These are phyloP conservation scores for Phyllosticta paracitricarpa DNA, from an alignment of 2,329 filamentous ascomycete species.

Conservation along the genomic window DNA sequence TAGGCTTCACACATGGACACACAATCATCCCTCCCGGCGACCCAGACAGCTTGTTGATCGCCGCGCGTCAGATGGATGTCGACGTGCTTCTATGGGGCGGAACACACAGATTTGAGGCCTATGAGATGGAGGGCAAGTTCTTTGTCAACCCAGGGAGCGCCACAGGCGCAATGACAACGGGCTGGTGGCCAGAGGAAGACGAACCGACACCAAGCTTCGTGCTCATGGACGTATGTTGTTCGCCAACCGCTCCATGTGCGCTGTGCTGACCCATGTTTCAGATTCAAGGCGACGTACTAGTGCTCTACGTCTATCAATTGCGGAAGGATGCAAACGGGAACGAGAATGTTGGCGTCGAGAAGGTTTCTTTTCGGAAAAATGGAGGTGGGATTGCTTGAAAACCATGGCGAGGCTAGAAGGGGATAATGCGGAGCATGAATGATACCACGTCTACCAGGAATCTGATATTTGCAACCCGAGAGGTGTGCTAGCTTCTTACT, in stretches of 20 bases:
- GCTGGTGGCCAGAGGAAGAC: slow-evolving; percentile 46
- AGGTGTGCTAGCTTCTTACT: neutral
- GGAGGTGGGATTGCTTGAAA: slow-evolving; percentile 27
- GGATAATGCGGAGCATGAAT: slow-evolving; percentile 1
- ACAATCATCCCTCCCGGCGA: slow-evolving; percentile 61
- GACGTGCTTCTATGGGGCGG: slow-evolving; percentile 61
- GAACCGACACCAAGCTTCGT: slow-evolving; percentile 87
- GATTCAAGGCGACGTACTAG: slow-evolving; percentile 93
- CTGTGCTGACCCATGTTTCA: slow-evolving; percentile 26
- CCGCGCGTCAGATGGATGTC: slow-evolving; percentile 61
- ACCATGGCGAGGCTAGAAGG: neutral
- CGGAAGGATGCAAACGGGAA: slow-evolving; percentile 42
- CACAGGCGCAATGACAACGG: slow-evolving; percentile 54
- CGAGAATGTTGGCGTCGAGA: slow-evolving; percentile 46
- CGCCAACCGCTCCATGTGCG: neutral
- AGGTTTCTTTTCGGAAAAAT: slow-evolving; percentile 46
- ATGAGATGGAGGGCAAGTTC: slow-evolving; percentile 63
- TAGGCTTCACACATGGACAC: slow-evolving; percentile 62
- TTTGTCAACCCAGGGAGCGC: slow-evolving; percentile 61
- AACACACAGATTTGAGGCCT: slow-evolving; percentile 60
- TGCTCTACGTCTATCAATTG: slow-evolving; percentile 77
- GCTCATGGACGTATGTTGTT: slow-evolving; percentile 80
- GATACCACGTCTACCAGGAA: slow-evolving; percentile 4
- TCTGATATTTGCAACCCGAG: neutral
- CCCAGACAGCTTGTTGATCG: slow-evolving; percentile 56